Evolutionary conservation across 441 rosid species (phyloP).

Genomic region (Cnidoscolus chayamansa): DNA sequence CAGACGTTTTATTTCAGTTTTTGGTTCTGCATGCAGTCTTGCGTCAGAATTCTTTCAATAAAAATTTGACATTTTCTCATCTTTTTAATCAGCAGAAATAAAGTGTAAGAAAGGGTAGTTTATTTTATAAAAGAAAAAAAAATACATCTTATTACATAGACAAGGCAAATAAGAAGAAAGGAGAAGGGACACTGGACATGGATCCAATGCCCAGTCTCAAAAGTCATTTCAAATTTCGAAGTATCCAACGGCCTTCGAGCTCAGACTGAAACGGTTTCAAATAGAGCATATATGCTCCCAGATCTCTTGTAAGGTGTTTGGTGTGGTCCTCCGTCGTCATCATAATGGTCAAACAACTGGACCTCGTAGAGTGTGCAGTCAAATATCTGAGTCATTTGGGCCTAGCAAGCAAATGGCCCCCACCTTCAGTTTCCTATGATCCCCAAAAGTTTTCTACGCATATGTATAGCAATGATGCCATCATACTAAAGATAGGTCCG

Average conservation of each 20-base stretch:
- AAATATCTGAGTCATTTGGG: constrained; percentile 19
- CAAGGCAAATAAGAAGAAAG: too few relatives aligned
- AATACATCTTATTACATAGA: too few relatives aligned
- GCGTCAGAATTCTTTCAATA: not conserved
- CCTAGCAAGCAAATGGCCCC: constrained; percentile 12
- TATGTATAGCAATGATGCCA: constrained; percentile 29
- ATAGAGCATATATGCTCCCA: not conserved
- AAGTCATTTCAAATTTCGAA: constrained; percentile 15
- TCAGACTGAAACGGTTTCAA: constrained; percentile 20
- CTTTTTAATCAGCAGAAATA: too few relatives aligned
- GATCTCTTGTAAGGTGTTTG: not conserved
- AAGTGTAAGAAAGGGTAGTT: too few relatives aligned
- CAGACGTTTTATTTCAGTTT: not conserved
- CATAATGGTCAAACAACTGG: constrained; percentile 27
- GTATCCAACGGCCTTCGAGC: not conserved
- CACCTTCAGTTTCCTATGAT: not conserved
- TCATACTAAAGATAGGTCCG: not conserved
- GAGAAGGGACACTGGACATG: too few relatives aligned
- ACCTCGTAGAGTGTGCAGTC: constrained; percentile 39
- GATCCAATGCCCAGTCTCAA: not conserved
- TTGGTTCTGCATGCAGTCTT: not conserved
- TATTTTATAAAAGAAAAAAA: too few relatives aligned
- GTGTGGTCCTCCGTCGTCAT: constrained; percentile 27
- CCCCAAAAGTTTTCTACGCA: constrained; percentile 20
- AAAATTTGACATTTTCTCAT: too few relatives aligned